phyloP scores from a whole-genome alignment of 306 rosid genomes.

The Cucumis melo region DNA sequence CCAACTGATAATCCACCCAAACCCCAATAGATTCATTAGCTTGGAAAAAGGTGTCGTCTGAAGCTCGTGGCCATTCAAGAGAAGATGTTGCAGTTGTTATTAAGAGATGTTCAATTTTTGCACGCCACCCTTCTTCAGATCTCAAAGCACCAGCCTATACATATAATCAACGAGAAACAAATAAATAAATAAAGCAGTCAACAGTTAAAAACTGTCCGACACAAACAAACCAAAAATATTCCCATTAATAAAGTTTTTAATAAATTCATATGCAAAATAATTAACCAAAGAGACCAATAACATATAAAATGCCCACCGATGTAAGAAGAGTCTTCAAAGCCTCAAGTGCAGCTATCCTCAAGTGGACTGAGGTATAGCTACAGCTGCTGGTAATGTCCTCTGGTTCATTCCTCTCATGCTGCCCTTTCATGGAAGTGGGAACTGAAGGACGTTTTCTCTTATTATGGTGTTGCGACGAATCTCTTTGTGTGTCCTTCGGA shows the following conservation, averaged over 20 bases:
- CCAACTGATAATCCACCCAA: slow-evolving; percentile 52
- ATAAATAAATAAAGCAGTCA: background rate
- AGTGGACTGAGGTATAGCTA: slow-evolving; percentile 24
- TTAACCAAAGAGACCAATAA: background rate
- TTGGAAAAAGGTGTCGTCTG: slow-evolving; percentile 33
- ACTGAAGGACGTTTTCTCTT: slow-evolving; percentile 47
- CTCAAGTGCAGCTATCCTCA: slow-evolving; percentile 79
- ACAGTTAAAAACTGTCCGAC: background rate
- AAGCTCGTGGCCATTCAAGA: slow-evolving; percentile 30
- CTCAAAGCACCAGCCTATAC: slow-evolving; percentile 57
- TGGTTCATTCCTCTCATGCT: slow-evolving; percentile 21
- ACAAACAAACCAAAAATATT: background rate
- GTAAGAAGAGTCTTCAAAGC: slow-evolving; percentile 64
- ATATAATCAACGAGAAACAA: background rate
- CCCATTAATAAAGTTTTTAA: background rate
- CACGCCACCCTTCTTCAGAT: slow-evolving; percentile 45
- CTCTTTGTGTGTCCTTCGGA: slow-evolving; percentile 22
- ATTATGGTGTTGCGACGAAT: slow-evolving; percentile 21
- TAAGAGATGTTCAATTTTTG: slow-evolving; percentile 51
- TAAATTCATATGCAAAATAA: background rate
- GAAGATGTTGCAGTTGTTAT: slow-evolving; percentile 34
- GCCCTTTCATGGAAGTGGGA: slow-evolving; percentile 27
- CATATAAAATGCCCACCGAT: slow-evolving; percentile 36
- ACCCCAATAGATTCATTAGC: slow-evolving; percentile 26
- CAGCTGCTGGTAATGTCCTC: slow-evolving; percentile 20